Percentiles rank a stretch among this genome's conserved stretches.
Evolutionary conservation across 2,329 filamentous ascomycete species (phyloP).

Genomic region (Cladobotryum mycophilum): DNA sequence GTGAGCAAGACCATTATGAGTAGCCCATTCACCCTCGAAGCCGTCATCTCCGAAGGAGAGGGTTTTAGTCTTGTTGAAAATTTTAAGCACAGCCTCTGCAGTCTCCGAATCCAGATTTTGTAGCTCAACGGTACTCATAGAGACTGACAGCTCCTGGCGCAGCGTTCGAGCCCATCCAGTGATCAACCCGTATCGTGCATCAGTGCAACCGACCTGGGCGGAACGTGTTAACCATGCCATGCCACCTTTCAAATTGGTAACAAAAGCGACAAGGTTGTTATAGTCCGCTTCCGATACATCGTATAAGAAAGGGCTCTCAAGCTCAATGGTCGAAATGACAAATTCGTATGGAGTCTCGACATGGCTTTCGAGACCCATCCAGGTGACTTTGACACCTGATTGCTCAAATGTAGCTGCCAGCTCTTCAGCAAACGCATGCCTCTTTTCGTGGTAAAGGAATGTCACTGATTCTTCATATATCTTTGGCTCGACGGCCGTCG

Average conservation of each 20-base stretch:
- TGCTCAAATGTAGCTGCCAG: slow-evolving; percentile 4
- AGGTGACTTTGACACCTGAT: slow-evolving; percentile 1
- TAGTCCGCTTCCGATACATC: slow-evolving; percentile 10
- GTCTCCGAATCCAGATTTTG: neutral
- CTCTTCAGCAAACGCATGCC: slow-evolving; percentile 1
- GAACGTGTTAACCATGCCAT: slow-evolving; percentile 10
- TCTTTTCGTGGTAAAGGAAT: slow-evolving; percentile 6
- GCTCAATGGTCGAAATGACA: slow-evolving; percentile 14
- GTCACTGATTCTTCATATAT: neutral
- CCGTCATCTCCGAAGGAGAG: neutral
- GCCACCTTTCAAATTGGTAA: slow-evolving; percentile 9
- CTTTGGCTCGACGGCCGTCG: too few relatives aligned
- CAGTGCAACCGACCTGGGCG: slow-evolving; percentile 1
- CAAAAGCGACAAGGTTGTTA: slow-evolving; percentile 13
- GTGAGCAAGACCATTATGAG: slow-evolving; percentile 20
- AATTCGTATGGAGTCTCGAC: neutral
- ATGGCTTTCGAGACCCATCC: neutral
- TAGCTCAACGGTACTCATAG: slow-evolving; percentile 8
- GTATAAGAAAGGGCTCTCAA: slow-evolving; percentile 14
- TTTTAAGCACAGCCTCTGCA: neutral
- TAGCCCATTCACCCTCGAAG: slow-evolving; percentile 22
- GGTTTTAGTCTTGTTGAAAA: neutral
- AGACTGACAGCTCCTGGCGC: neutral
- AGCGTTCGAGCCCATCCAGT: slow-evolving; percentile 3
- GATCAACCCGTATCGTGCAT: slow-evolving; percentile 7